Evolutionary conservation across 768 basidiomycete species (phyloP).

Genomic region (Tylopilus felleus): DNA sequence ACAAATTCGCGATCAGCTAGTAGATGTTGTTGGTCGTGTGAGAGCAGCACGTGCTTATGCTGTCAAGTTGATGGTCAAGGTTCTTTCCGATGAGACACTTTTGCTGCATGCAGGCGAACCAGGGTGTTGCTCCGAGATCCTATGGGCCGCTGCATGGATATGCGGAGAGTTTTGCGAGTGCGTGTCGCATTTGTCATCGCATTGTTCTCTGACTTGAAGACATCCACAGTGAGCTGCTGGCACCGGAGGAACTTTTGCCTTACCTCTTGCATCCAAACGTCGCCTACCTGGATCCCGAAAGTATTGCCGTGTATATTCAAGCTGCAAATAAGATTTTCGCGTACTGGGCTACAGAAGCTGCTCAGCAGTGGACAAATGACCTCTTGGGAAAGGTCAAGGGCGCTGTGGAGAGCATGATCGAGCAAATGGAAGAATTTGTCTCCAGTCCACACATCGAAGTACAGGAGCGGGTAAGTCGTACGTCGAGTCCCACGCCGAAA

Average conservation of each 20-base stretch:
- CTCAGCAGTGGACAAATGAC: constrained; percentile 74
- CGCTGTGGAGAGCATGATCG: constrained; percentile 59
- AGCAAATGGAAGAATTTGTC: constrained; percentile 56
- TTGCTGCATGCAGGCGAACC: constrained; percentile 63
- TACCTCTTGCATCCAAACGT: constrained; percentile 63
- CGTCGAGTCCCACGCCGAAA: neutral
- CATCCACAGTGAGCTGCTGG: constrained; percentile 62
- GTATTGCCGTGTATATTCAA: constrained; percentile 77
- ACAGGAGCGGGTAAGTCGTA: constrained; percentile 75
- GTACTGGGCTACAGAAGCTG: constrained; percentile 72
- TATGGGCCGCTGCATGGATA: constrained; percentile 96
- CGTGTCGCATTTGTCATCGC: constrained; percentile 24
- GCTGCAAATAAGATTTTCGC: constrained; percentile 86
- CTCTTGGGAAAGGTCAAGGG: constrained; percentile 60
- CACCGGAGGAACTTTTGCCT: constrained; percentile 70
- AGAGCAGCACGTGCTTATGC: constrained; percentile 71
- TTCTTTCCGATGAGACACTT: constrained; percentile 77
- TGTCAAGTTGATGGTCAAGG: constrained; percentile 76
- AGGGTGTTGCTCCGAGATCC: constrained; percentile 76
- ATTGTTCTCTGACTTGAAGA: constrained; percentile 4
- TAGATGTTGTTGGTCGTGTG: constrained; percentile 86
- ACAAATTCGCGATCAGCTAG: constrained; percentile 77
- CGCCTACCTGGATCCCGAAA: constrained; percentile 56
- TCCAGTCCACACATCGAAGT: constrained; percentile 76
- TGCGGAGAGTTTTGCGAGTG: constrained; percentile 93